Evolutionary conservation across 305 asterid genomes (phyloP).

Genomic region (Fraxinus velutina): DNA sequence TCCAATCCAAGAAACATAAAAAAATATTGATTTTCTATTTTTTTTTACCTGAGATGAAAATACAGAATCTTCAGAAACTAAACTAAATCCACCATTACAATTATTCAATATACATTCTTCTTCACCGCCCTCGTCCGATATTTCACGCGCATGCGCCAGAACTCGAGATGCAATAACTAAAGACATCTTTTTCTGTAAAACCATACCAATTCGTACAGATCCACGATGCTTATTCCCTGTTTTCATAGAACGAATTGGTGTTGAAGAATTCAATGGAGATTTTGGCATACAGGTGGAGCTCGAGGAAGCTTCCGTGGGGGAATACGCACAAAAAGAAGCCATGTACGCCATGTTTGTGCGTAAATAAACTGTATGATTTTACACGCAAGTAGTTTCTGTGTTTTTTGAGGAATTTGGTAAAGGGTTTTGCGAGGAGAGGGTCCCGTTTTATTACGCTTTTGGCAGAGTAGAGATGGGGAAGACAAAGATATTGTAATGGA

Average conservation of each 20-base stretch:
- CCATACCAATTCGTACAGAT: conserved; percentile 27
- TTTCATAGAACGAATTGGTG: conserved; percentile 14
- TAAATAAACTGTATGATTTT: not conserved
- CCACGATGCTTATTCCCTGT: conserved; percentile 11
- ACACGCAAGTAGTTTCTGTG: not conserved
- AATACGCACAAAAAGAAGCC: conserved; percentile 26
- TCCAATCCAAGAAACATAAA: not conserved
- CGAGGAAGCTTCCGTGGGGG: conserved; percentile 59
- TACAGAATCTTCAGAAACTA: conserved; percentile 36
- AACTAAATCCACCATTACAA: conserved; percentile 32
- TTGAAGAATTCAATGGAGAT: conserved; percentile 28
- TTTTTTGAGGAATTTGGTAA: not conserved
- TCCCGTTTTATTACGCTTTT: not conserved
- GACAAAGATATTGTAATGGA: not conserved
- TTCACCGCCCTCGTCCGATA: conserved; percentile 35
- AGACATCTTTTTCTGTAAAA: conserved; percentile 23
- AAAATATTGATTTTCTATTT: not conserved
- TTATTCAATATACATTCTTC: conserved; percentile 29
- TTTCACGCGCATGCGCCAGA: conserved; percentile 37
- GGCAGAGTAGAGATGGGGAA: not conserved
- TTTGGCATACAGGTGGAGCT: conserved; percentile 40
- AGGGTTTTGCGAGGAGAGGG: not conserved
- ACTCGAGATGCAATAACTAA: conserved; percentile 33
- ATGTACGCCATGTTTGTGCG: not conserved
- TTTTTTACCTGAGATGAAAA: conserved; percentile 46